These are phyloP conservation scores for Sarocladium oryzae DNA, from an alignment of 2,329 filamentous ascomycete species.

Conservation along the genomic window DNA sequence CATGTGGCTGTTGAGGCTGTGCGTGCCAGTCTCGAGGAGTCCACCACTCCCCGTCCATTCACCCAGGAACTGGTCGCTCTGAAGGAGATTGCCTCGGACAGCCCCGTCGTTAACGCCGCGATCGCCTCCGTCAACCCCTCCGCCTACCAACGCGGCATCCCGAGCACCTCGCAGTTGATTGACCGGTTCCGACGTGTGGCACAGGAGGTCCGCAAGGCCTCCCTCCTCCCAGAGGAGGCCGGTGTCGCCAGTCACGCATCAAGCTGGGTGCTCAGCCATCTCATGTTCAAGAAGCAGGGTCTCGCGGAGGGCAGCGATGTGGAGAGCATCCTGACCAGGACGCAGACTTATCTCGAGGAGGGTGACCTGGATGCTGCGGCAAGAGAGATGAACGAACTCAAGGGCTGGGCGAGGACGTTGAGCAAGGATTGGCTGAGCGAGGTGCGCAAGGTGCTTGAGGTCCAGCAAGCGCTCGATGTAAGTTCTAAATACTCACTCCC, in stretches of 20 bases:
- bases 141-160: slow-evolving; percentile 88
- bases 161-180: slow-evolving; percentile 76
- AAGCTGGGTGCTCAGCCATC: slow-evolving; percentile 81
- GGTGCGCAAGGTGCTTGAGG: slow-evolving; percentile 86
- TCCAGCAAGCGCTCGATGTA: slow-evolving; percentile 92
- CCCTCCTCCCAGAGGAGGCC: slow-evolving; percentile 84
- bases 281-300: slow-evolving; percentile 92
- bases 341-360: slow-evolving; percentile 86
- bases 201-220: slow-evolving; percentile 87
- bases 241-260: slow-evolving; percentile 92
- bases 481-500: slow-evolving; percentile 31
- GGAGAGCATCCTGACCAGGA: slow-evolving; percentile 84
- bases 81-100: slow-evolving; percentile 81
- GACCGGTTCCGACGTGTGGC: slow-evolving; percentile 95
- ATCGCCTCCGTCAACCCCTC: slow-evolving; percentile 93
- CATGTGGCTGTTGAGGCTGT: slow-evolving; percentile 95
- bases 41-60: slow-evolving; percentile 70
- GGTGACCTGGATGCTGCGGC: slow-evolving; percentile 87
- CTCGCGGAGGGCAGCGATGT: slow-evolving; percentile 81
- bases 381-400: slow-evolving; percentile 86
- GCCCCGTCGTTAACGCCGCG: slow-evolving; percentile 82
- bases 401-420: slow-evolving; percentile 92
- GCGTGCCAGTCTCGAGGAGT: slow-evolving; percentile 71
- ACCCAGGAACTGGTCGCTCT: slow-evolving; percentile 88
- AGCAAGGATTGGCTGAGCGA: slow-evolving; percentile 92